Conservation (phyloP, 441 rosid genomes). For the Flueggea neowawraea region DNA sequence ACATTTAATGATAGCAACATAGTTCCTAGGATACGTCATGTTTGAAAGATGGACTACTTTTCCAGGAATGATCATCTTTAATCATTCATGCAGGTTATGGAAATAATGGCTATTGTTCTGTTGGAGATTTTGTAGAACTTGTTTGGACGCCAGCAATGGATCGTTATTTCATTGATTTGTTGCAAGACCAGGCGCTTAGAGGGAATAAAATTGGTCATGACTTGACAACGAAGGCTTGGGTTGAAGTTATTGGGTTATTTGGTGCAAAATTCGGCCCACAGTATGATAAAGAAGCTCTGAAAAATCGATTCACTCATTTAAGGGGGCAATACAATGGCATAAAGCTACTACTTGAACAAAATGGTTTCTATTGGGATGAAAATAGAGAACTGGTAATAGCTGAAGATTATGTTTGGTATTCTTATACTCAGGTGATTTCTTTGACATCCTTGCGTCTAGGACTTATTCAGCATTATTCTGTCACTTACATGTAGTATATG, state of each 20-base stretch:
- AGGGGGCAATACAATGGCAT: constrained; percentile 33
- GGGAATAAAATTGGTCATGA: constrained; percentile 44
- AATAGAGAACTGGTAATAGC: constrained; percentile 38
- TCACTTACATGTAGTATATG: constrained; percentile 16
- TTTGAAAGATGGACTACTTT: too few species aligned
- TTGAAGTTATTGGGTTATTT: constrained; percentile 25
- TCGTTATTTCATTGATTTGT: constrained; percentile 37
- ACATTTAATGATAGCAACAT: too few species aligned
- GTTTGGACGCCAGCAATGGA: constrained; percentile 38
- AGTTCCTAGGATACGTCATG: too few species aligned
- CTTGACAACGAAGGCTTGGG: constrained; percentile 39
- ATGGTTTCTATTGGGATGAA: constrained; percentile 52
- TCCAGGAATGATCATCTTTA: background rate
- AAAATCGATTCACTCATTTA: constrained; percentile 28
- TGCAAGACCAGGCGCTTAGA: constrained; percentile 40
- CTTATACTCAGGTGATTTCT: constrained; percentile 29
- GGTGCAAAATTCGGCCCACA: constrained; percentile 25
- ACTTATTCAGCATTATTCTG: constrained; percentile 6
- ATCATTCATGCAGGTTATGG: constrained; percentile 29
- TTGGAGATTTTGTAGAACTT: constrained; percentile 15
- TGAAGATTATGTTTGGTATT: constrained; percentile 42
- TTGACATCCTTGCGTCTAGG: background rate
- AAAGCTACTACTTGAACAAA: constrained; percentile 39
- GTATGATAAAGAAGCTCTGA: constrained; percentile 25
- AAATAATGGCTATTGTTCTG: constrained; percentile 17